Evolutionary conservation across 805 yeast genomes (phyloP), one percentile per base, ranked within the genome.

Genomic region (Pichia paraexigua): DNA sequence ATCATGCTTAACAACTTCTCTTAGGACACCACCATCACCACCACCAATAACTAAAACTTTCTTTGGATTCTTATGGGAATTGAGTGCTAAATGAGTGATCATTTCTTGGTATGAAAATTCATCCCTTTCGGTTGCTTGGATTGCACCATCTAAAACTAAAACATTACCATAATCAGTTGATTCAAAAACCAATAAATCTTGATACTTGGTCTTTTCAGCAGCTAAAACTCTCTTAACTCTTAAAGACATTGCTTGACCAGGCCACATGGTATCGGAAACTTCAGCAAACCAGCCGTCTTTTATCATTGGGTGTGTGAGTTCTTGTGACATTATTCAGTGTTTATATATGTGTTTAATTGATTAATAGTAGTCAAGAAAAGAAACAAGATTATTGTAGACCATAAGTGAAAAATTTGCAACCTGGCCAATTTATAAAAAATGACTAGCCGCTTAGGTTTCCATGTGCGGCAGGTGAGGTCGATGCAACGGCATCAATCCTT

Each of bases 41-140:
- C 99, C 99, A 53, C 99, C 99, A 64, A 92, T 87, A 57, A 92
- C 98, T 51, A 92, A 76, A 24, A 95, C 97, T 62, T 78, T 84
- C 77, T 87, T 88, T 53, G 98, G 98, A 73, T 87, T 83, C 62
- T 96, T 91, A 72, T 94, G 98, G 49, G 94, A 82, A 79, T 85
- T 87, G 70, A 94, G 65, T 8, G 96, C 96, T 64, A 94, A 77
- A 71, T 92, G 97, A 41, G 97, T 75, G 70, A 92, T 92, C 98
- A 92, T 94, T 74, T 92, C 99, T 75, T 94, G 99, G 77, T 91
- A 92, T 27, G 97, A 81, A 70, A 88, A 92, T 74, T 92, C 99
- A 64, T 92, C 99, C 66, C 98, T 83, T 73, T 92, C 98, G 47
- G 98, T 89, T 53, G 85, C 95, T 74, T 92, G 98, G 66, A 92